Percentiles rank a stretch among this genome's conserved stretches.
phyloP scores from a whole-genome alignment of 768 basidiomycete genomes.

The Mycena chlorophos region DNA sequence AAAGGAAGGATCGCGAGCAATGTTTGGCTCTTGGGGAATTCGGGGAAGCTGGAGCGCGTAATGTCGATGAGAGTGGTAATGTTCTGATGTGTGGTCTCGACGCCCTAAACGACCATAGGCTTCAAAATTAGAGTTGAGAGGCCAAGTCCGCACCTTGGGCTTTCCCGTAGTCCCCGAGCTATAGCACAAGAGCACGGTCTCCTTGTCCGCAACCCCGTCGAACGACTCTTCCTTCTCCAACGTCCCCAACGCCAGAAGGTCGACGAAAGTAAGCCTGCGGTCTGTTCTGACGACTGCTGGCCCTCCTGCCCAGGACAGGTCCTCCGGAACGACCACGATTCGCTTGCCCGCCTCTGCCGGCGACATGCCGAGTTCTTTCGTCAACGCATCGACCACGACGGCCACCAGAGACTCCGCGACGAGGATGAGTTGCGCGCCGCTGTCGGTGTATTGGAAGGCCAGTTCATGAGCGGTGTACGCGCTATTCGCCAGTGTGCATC shows the following conservation, averaged over 20 bases:
- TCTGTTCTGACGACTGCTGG: slow-evolving; percentile 9
- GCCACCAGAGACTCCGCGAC: slow-evolving; percentile 41
- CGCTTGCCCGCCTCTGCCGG: slow-evolving; percentile 18
- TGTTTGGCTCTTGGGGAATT: slow-evolving; percentile 37
- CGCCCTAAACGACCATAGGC: slow-evolving; percentile 5
- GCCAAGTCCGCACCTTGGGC: slow-evolving; percentile 45
- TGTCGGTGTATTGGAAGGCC: slow-evolving; percentile 55
- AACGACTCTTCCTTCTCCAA: slow-evolving; percentile 27
- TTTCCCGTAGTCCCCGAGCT: slow-evolving; percentile 58
- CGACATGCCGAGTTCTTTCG: slow-evolving; percentile 9
- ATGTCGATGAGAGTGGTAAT: slow-evolving; percentile 50
- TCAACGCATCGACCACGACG: slow-evolving; percentile 25
- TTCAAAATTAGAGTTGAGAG: neutral
- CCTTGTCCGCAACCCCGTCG: slow-evolving; percentile 24
- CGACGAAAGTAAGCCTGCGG: slow-evolving; percentile 7
- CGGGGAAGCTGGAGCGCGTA: slow-evolving; percentile 33
- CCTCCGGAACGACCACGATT: slow-evolving; percentile 11
- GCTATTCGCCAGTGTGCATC: slow-evolving; percentile 56
- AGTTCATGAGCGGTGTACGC: slow-evolving; percentile 56
- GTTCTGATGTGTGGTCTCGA: slow-evolving; percentile 51
- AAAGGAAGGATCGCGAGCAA: slow-evolving; percentile 52
- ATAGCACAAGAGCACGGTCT: slow-evolving; percentile 30
- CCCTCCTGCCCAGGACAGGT: slow-evolving; percentile 16
- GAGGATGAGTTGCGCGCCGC: slow-evolving; percentile 48
- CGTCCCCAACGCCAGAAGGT: slow-evolving; percentile 18